Conservation (phyloP, 495 filamentous ascomycete genomes). For the Xylaria acuta region DNA sequence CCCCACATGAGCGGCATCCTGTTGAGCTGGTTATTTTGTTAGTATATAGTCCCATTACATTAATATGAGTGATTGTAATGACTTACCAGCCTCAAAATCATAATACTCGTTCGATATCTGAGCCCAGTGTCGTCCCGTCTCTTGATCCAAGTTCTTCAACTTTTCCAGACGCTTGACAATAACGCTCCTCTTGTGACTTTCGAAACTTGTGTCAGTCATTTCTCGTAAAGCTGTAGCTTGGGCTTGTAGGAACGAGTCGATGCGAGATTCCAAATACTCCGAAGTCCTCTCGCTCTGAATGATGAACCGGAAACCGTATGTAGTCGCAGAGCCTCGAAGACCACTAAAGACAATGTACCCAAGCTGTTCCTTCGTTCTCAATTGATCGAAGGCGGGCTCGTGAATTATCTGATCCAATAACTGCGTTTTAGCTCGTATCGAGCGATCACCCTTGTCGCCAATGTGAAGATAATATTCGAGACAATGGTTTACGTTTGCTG, state of each 20-base stretch:
- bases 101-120: conserved; percentile 86
- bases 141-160: conserved; percentile 87
- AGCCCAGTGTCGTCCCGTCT: conserved; percentile 81
- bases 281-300: conserved; percentile 92
- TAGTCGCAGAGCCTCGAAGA: conserved; percentile 68
- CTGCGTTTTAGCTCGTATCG: conserved; percentile 74
- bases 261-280: conserved; percentile 82
- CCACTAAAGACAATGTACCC: conserved; percentile 96
- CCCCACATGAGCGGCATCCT: conserved; percentile 77
- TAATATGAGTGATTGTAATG: not conserved
- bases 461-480: conserved; percentile 90
- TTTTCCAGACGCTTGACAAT: conserved; percentile 90
- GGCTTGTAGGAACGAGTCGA: conserved; percentile 77
- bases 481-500: conserved; percentile 94
- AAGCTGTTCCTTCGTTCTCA: conserved; percentile 96
- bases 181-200: conserved; percentile 86
- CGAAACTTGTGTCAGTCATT: conserved; percentile 87
- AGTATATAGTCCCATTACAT: not conserved
- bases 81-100: conserved; percentile 83
- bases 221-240: conserved; percentile 69
- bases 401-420: conserved; percentile 91
- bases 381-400: conserved; percentile 91
- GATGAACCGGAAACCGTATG: conserved; percentile 84
- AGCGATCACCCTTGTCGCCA: conserved; percentile 71
- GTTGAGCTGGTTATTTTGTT: conserved; percentile 59